Conservation (phyloP, 2,329 filamentous ascomycete species). For the Pyricularia pennisetigena region DNA sequence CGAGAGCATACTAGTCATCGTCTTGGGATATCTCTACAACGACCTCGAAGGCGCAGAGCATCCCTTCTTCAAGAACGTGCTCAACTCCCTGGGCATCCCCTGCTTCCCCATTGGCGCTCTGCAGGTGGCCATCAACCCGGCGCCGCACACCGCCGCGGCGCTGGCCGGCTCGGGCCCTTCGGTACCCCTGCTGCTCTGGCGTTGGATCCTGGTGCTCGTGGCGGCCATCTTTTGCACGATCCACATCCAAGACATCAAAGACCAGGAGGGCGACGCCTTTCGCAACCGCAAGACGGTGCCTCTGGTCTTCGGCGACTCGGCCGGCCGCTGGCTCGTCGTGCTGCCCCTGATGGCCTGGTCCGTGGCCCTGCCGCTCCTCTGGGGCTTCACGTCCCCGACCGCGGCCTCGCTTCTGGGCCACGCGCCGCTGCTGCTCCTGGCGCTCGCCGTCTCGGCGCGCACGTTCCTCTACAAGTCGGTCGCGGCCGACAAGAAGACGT, state of each 20-base stretch:
- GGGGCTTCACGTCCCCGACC: not conserved
- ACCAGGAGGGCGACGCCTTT: constrained; percentile 11
- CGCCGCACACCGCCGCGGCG: not conserved
- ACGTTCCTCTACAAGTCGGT: not conserved
- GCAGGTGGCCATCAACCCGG: constrained; percentile 6
- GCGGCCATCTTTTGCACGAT: constrained; percentile 14
- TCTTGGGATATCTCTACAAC: constrained; percentile 29
- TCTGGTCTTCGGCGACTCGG: constrained; percentile 2
- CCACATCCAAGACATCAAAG: constrained; percentile 13
- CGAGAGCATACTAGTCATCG: constrained; percentile 19
- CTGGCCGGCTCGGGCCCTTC: not conserved
- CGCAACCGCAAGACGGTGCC: constrained; percentile 9
- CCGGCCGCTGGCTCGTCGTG: constrained; percentile 3
- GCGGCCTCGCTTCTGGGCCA: not conserved
- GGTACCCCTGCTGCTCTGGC: not conserved
- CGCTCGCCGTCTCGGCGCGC: not conserved
- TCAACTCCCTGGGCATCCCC: constrained; percentile 12
- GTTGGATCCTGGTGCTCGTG: constrained; percentile 9
- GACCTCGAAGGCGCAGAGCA: constrained; percentile 21
- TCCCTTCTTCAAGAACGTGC: constrained; percentile 15
- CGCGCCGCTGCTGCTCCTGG: not conserved
- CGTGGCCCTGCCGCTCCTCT: not conserved
- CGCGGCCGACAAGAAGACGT: constrained; percentile 4
- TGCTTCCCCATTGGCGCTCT: constrained; percentile 6
- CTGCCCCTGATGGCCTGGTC: constrained; percentile 3